A percentile compares a stretch with the other conserved stretches of the same genome.
Evolutionary conservation across 192 early-diverging fungal genomes (phyloP).

Genomic region (Coemansia umbellata): DNA sequence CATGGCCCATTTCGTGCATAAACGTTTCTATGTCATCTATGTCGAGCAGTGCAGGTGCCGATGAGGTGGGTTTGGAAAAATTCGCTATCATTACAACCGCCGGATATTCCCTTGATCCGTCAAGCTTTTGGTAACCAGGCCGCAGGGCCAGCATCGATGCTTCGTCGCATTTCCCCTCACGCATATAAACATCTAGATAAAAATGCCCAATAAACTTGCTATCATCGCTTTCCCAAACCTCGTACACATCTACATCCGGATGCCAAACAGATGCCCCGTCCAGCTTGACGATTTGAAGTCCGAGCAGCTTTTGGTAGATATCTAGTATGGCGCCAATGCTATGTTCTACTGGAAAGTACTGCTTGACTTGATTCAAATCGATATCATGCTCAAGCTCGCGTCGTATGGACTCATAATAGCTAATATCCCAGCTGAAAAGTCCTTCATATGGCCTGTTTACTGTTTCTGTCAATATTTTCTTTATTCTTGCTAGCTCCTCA

Average conservation of each 20-base stretch:
- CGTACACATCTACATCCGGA: slow-evolving; percentile 62
- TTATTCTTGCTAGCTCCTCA: slow-evolving; percentile 51
- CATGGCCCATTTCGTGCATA: slow-evolving; percentile 69
- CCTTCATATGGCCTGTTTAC: neutral
- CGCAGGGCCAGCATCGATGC: slow-evolving; percentile 42
- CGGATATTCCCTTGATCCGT: slow-evolving; percentile 47
- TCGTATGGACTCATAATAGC: slow-evolving; percentile 60
- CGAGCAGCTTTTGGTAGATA: slow-evolving; percentile 62
- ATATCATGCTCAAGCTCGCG: slow-evolving; percentile 58
- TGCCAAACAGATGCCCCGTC: slow-evolving; percentile 59
- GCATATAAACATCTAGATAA: slow-evolving; percentile 65
- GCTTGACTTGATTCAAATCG: slow-evolving; percentile 62
- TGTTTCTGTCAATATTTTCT: slow-evolving; percentile 33
- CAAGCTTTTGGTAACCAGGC: slow-evolving; percentile 49
- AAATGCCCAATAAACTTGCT: slow-evolving; percentile 59
- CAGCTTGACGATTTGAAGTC: slow-evolving; percentile 56
- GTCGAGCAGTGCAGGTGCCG: slow-evolving; percentile 61
- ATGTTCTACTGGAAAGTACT: slow-evolving; percentile 61
- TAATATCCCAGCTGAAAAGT: slow-evolving; percentile 64
- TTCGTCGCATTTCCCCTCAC: slow-evolving; percentile 57
- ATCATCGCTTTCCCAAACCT: slow-evolving; percentile 61
- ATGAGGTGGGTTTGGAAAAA: slow-evolving; percentile 53
- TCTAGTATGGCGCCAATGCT: slow-evolving; percentile 57
- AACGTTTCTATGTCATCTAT: slow-evolving; percentile 65
- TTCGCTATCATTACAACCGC: slow-evolving; percentile 54